phyloP scores from a whole-genome alignment of 345 rosid species.

The Melaleuca quinquenervia region DNA sequence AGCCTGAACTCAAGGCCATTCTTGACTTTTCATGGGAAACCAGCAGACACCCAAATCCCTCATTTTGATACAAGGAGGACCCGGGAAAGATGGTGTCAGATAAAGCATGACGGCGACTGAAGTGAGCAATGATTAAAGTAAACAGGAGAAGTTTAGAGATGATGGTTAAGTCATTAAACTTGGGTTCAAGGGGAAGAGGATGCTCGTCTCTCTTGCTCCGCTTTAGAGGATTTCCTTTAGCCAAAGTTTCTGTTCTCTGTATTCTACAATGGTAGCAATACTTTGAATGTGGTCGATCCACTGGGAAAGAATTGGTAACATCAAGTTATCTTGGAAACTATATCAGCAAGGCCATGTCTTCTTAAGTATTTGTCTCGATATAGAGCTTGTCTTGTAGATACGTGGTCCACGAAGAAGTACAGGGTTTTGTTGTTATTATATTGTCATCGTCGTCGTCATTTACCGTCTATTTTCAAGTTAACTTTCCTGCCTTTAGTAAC shows the following conservation, averaged over 20 bases:
- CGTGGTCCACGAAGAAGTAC: not conserved
- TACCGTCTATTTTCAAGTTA: not conserved
- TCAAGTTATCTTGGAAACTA: not conserved
- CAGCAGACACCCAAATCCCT: not conserved
- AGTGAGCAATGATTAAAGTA: not conserved
- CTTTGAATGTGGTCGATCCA: not conserved
- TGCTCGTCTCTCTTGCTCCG: not conserved
- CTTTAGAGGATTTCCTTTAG: not conserved
- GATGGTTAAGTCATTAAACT: not conserved
- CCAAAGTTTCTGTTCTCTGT: not conserved
- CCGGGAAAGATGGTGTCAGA: not conserved
- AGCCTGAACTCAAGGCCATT: not conserved
- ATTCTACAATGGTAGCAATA: not conserved
- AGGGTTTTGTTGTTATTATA: fast-evolving
- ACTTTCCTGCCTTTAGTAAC: not conserved
- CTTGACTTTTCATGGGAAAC: not conserved
- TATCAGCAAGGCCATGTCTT: not conserved
- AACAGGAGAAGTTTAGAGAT: not conserved
- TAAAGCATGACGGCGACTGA: not conserved
- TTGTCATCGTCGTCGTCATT: fast-evolving
- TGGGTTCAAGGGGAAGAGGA: not conserved
- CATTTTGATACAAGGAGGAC: not conserved
- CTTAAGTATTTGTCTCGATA: not conserved
- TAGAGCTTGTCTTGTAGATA: not conserved
- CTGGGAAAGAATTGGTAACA: not conserved